phyloP scores from a whole-genome alignment of 495 filamentous ascomycete genomes.

The Penicillium tannophilum region DNA sequence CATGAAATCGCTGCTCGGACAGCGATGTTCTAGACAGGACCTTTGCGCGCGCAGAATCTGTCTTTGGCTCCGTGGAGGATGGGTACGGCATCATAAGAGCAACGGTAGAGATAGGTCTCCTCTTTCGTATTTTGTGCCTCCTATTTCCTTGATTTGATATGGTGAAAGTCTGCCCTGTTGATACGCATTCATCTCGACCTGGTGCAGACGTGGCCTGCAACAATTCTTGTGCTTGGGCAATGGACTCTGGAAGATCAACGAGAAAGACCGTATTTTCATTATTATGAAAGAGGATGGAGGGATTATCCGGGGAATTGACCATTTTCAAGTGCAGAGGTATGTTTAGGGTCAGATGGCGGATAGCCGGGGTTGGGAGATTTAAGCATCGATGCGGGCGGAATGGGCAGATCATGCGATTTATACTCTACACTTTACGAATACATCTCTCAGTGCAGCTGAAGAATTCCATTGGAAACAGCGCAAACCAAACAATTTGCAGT shows the following conservation, averaged over 20 bases:
- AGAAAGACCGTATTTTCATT: slow-evolving; percentile 46
- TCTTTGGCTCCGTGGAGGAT: slow-evolving; percentile 45
- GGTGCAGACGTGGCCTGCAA: neutral
- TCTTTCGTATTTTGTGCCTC: slow-evolving; percentile 2
- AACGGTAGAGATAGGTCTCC: slow-evolving; percentile 31
- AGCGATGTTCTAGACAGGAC: slow-evolving; percentile 35
- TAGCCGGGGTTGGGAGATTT: neutral
- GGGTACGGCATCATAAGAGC: slow-evolving; percentile 39
- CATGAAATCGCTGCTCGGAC: slow-evolving; percentile 34
- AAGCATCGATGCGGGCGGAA: slow-evolving; percentile 1
- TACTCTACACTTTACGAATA: neutral
- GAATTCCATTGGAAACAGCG: neutral
- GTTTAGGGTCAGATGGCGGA: neutral
- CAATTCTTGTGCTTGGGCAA: slow-evolving; percentile 44
- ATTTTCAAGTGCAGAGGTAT: slow-evolving; percentile 7
- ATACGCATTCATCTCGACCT: neutral
- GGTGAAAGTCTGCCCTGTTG: neutral
- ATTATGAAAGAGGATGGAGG: slow-evolving; percentile 56
- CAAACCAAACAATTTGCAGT: slow-evolving; percentile 2
- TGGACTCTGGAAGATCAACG: slow-evolving; percentile 67
- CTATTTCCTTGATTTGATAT: slow-evolving; percentile 6
- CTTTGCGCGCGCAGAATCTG: slow-evolving; percentile 36
- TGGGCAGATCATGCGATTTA: neutral
- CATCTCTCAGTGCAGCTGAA: slow-evolving; percentile 3
- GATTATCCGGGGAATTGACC: slow-evolving; percentile 10